Conservation (phyloP, 2,329 filamentous ascomycete genomes). For the Apiospora sp. region DNA sequence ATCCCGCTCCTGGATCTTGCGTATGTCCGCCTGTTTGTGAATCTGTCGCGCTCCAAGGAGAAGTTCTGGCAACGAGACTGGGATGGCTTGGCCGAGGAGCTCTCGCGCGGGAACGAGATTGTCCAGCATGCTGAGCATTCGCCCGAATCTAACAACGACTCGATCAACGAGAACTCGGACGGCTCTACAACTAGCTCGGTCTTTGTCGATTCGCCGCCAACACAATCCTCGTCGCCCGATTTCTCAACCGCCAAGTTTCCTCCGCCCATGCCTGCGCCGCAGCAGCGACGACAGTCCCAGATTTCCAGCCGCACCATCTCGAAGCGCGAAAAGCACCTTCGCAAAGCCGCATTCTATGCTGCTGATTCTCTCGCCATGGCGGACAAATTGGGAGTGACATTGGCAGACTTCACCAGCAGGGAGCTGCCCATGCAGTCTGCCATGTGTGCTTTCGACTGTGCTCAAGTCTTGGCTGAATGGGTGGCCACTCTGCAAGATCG, state of each 20-base stretch:
- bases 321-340: conserved; percentile 84
- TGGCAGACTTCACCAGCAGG: conserved; percentile 82
- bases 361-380: conserved; percentile 91
- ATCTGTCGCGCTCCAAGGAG: conserved; percentile 90
- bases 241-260: conserved; percentile 50
- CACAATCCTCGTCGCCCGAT: conserved; percentile 59
- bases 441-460: conserved; percentile 92
- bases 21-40: conserved; percentile 91
- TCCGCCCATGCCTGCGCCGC: conserved; percentile 33
- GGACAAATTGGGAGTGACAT: conserved; percentile 84
- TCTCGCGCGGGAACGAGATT: conserved; percentile 79
- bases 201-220: conserved; percentile 60
- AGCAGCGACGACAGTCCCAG: conserved; percentile 37
- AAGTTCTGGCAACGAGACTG: conserved; percentile 95
- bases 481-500: conserved; percentile 91
- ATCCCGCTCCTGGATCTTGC: conserved; percentile 91
- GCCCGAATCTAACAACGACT: conserved; percentile 58
- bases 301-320: conserved; percentile 59
- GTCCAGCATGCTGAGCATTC: conserved; percentile 75
- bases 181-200: conserved; percentile 54
- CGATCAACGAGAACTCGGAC: conserved; percentile 55
- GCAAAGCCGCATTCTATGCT: conserved; percentile 95
- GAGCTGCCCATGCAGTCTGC: conserved; percentile 91
- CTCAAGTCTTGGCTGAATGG: conserved; percentile 95
- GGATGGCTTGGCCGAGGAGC: conserved; percentile 87